Percentiles rank a stretch among this genome's conserved stretches.
Conservation (phyloP, 2,329 filamentous ascomycete species). For the Daldinia sp. region DNA sequence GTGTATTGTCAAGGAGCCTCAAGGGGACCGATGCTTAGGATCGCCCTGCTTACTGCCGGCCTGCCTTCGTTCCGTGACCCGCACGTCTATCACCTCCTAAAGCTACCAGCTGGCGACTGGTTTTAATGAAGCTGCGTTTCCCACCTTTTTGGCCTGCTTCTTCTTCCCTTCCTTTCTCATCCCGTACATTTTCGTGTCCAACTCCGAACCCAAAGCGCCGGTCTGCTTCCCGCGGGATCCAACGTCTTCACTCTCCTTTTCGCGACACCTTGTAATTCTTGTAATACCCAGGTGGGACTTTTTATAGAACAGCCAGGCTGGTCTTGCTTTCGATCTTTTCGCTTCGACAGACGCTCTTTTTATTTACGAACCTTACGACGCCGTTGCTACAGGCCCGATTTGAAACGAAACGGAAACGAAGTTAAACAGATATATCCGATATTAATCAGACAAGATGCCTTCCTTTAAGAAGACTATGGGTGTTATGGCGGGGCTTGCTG, state of each 20-base stretch:
- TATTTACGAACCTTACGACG: slow-evolving; percentile 30
- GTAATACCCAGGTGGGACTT: slow-evolving; percentile 47
- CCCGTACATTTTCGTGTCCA: slow-evolving; percentile 45
- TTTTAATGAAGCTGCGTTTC: slow-evolving; percentile 45
- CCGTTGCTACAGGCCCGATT: slow-evolving; percentile 33
- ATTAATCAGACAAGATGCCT: slow-evolving; percentile 54
- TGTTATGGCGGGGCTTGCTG: slow-evolving; percentile 56
- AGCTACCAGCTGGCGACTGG: slow-evolving; percentile 29
- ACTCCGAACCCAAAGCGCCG: slow-evolving; percentile 56
- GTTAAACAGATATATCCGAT: slow-evolving; percentile 33
- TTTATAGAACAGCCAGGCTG: slow-evolving; percentile 52
- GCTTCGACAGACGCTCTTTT: slow-evolving; percentile 31
- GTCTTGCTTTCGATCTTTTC: slow-evolving; percentile 46
- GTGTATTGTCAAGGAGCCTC: slow-evolving; percentile 38
- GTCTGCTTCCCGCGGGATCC: slow-evolving; percentile 57
- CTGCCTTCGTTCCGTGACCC: slow-evolving; percentile 46
- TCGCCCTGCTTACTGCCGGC: slow-evolving; percentile 42
- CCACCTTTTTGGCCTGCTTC: slow-evolving; percentile 42
- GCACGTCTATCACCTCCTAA: slow-evolving; percentile 31
- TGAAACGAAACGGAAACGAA: slow-evolving; percentile 40
- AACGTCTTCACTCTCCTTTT: slow-evolving; percentile 49
- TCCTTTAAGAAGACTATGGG: slow-evolving; percentile 55
- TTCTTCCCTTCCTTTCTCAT: slow-evolving; percentile 44
- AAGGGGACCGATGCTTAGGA: slow-evolving; percentile 39
- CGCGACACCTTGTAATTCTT: slow-evolving; percentile 45